These are phyloP conservation scores for Xanthoconium purpureum DNA, from an alignment of 768 basidiomycete genomes.

Conservation along the genomic window DNA sequence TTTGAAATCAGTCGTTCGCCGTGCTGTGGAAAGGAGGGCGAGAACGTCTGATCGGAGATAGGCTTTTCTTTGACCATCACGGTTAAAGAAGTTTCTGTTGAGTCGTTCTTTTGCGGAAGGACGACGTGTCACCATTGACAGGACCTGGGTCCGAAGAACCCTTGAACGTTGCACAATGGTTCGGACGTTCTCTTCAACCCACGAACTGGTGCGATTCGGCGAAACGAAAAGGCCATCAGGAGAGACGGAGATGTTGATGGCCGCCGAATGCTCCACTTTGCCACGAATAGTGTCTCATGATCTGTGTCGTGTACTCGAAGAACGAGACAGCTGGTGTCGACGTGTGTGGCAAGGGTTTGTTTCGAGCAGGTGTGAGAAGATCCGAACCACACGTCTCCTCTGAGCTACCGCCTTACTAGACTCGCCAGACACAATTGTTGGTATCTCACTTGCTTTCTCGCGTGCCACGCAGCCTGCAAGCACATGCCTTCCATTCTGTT, in stretches of 20 bases:
- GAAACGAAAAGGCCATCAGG: background rate
- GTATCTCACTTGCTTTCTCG: background rate
- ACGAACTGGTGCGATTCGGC: conserved; percentile 13
- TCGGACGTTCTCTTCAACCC: background rate
- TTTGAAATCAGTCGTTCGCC: conserved; percentile 47
- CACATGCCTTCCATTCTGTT: conserved; percentile 21
- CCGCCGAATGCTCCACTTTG: background rate
- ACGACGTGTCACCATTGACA: background rate
- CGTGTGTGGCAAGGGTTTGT: background rate
- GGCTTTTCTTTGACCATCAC: conserved; percentile 19
- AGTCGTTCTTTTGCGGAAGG: conserved; percentile 10
- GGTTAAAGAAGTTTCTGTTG: background rate
- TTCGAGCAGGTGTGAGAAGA: background rate
- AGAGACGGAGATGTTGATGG: conserved; percentile 1
- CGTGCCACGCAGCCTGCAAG: conserved; percentile 7
- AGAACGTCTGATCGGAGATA: conserved; percentile 30
- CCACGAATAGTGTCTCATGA: background rate
- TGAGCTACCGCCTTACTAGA: background rate
- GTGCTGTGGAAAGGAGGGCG: conserved; percentile 44
- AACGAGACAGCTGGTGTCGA: background rate
- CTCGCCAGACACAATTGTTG: too few relatives aligned
- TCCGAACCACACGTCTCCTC: background rate
- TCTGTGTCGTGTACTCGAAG: background rate
- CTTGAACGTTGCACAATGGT: background rate
- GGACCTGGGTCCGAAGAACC: background rate